Percentiles rank a stretch among this genome's conserved stretches.
Evolutionary conservation across 2,329 filamentous ascomycete genomes (phyloP).

Genomic region (Alternaria metachromatica): DNA sequence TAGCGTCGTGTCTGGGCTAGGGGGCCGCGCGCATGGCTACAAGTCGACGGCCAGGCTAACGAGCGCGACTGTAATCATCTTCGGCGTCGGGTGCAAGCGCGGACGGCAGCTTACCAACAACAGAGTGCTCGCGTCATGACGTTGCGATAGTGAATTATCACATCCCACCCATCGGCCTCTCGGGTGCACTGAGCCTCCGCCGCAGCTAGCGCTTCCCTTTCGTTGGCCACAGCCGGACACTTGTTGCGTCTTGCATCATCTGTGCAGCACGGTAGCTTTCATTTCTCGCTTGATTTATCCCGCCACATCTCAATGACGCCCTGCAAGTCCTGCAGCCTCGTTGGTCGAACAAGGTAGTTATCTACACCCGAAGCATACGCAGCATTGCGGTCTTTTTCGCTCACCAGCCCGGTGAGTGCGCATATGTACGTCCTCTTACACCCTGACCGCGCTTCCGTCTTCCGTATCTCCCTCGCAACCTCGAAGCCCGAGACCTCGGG

Average conservation of each 20-base stretch:
- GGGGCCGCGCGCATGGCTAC: slow-evolving; percentile 25
- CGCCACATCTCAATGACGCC: slow-evolving; percentile 3
- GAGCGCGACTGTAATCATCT: slow-evolving; percentile 8
- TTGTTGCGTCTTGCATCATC: background rate
- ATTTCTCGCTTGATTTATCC: background rate
- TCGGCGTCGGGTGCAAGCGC: slow-evolving; percentile 17
- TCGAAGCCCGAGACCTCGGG: slow-evolving; percentile 10
- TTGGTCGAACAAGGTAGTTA: slow-evolving; percentile 8
- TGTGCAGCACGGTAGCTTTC: background rate
- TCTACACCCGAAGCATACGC: slow-evolving; percentile 12
- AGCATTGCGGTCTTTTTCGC: slow-evolving; percentile 10
- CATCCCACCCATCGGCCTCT: background rate
- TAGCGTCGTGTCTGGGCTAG: slow-evolving; percentile 11
- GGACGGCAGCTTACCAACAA: slow-evolving; percentile 31
- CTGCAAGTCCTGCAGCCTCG: slow-evolving; percentile 4
- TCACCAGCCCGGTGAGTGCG: slow-evolving; percentile 11
- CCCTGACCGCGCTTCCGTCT: slow-evolving; percentile 1
- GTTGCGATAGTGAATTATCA: slow-evolving; percentile 15
- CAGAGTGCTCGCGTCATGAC: slow-evolving; percentile 23
- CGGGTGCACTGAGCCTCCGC: slow-evolving; percentile 1
- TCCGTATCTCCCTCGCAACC: slow-evolving; percentile 10
- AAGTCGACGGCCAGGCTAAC: slow-evolving; percentile 9
- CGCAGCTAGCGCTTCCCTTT: background rate
- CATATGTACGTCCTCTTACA: slow-evolving; percentile 7
- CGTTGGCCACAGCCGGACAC: background rate